These are phyloP conservation scores for Capronia americana DNA, from an alignment of 2,329 filamentous ascomycete species.

Conservation along the genomic window DNA sequence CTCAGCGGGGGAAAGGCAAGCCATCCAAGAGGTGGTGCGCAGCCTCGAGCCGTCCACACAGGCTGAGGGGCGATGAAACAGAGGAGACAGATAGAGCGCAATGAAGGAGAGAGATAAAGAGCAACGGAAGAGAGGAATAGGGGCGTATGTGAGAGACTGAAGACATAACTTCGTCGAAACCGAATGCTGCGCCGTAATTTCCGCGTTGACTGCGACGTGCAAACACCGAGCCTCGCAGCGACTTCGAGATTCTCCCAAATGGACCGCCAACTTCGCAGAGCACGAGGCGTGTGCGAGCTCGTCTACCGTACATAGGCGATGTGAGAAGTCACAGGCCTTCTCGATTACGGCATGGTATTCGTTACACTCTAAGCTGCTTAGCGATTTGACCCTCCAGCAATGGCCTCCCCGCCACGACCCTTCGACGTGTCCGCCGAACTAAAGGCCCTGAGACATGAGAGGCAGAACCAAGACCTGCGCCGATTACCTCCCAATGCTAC, in stretches of 20 bases:
- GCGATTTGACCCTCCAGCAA: not conserved
- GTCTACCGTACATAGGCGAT: not conserved
- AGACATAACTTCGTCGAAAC: not conserved
- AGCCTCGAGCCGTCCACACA: not conserved
- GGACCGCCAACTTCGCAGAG: too few species aligned
- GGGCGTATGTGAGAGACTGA: too few species aligned
- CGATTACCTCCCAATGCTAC: constrained; percentile 47
- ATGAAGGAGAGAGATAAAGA: not conserved
- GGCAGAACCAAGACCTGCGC: constrained; percentile 35
- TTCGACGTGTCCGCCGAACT: constrained; percentile 34
- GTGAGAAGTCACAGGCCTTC: not conserved
- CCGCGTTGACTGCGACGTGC: not conserved
- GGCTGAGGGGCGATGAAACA: not conserved
- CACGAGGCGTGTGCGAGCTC: not conserved
- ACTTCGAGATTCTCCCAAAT: too few species aligned
- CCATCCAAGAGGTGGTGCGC: not conserved
- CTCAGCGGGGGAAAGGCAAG: not conserved
- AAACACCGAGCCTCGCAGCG: not conserved
- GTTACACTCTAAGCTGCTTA: not conserved
- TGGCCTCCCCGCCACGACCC: not conserved
- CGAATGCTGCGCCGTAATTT: not conserved
- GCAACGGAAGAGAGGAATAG: not conserved
- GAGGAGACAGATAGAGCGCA: too few species aligned
- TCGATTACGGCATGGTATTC: not conserved
- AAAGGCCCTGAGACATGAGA: constrained; percentile 33